These are phyloP conservation scores for Lactarius quietus DNA, from an alignment of 768 basidiomycete genomes.

Conservation along the genomic window DNA sequence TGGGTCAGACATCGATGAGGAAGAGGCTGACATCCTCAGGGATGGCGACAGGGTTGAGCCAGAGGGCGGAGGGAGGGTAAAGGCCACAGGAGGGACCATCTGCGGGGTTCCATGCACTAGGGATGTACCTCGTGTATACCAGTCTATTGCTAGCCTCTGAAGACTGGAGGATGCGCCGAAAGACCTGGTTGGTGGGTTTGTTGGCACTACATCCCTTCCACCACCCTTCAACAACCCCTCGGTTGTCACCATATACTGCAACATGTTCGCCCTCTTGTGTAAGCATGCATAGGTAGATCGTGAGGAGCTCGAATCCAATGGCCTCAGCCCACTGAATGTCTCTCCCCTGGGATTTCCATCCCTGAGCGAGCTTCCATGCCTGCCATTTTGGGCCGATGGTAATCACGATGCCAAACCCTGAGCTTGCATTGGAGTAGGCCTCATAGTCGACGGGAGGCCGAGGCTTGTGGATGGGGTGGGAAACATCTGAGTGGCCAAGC, in stretches of 20 bases:
- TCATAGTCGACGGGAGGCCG: too few species aligned
- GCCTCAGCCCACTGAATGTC: conserved; percentile 50
- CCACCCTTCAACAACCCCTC: conserved; percentile 40
- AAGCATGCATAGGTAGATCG: too few species aligned
- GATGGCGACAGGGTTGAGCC: too few species aligned
- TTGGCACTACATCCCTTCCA: conserved; percentile 30
- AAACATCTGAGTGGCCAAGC: too few species aligned
- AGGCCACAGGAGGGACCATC: conserved; percentile 38
- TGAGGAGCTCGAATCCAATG: conserved; percentile 38
- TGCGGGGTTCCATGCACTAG: conserved; percentile 38
- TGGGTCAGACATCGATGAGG: too few species aligned
- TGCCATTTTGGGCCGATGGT: too few species aligned
- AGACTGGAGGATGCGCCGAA: background rate
- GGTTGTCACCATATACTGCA: conserved; percentile 31
- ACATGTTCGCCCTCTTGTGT: conserved; percentile 22
- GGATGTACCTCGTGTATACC: conserved; percentile 35
- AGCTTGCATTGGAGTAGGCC: too few species aligned
- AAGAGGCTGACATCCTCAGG: too few species aligned
- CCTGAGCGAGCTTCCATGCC: too few species aligned
- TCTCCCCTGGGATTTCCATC: too few species aligned
- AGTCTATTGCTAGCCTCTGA: background rate
- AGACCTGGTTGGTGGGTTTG: background rate
- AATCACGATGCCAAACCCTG: conserved; percentile 26
- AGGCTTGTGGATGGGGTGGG: too few species aligned
- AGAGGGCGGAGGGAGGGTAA: too few species aligned